Conservation (phyloP, 1,284 basidiomycete species). For the Leccinum pachyderme region DNA sequence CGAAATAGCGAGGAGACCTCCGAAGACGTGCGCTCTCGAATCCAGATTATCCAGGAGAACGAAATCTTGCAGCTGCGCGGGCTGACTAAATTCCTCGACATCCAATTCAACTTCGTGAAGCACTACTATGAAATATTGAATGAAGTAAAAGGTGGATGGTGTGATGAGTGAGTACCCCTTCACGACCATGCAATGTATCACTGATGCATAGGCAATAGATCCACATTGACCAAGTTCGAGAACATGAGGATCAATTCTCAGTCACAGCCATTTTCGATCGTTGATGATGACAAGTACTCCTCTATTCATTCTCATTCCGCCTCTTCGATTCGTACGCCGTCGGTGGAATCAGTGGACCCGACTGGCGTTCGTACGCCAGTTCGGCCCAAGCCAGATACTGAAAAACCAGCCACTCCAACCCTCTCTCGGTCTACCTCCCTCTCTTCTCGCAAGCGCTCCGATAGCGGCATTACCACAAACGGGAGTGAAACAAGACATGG, state of each 20-base stretch:
- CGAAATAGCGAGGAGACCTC: conserved; percentile 70
- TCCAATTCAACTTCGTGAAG: conserved; percentile 71
- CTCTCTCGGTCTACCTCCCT: conserved; percentile 53
- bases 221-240: conserved; percentile 22
- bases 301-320: conserved; percentile 28
- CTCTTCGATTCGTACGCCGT: conserved; percentile 19
- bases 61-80: conserved; percentile 70
- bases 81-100: conserved; percentile 65
- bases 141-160: conserved; percentile 67
- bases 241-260: conserved; percentile 10
- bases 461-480: conserved; percentile 43
- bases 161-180: conserved; percentile 47
- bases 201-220: conserved; percentile 19
- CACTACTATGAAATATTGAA: conserved; percentile 68
- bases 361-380: conserved; percentile 22
- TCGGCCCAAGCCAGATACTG: conserved; percentile 42
- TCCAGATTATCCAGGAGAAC: conserved; percentile 75
- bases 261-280: conserved; percentile 4
- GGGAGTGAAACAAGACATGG: conserved; percentile 15
- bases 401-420: conserved; percentile 36
- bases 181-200: neutral
- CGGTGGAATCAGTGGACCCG: conserved; percentile 39
- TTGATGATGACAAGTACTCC: conserved; percentile 16
- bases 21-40: conserved; percentile 74
- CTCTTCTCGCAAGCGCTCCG: conserved; percentile 56